phyloP scores from a whole-genome alignment of 148 eudicot species.

The Rhododendron griersonianum region DNA sequence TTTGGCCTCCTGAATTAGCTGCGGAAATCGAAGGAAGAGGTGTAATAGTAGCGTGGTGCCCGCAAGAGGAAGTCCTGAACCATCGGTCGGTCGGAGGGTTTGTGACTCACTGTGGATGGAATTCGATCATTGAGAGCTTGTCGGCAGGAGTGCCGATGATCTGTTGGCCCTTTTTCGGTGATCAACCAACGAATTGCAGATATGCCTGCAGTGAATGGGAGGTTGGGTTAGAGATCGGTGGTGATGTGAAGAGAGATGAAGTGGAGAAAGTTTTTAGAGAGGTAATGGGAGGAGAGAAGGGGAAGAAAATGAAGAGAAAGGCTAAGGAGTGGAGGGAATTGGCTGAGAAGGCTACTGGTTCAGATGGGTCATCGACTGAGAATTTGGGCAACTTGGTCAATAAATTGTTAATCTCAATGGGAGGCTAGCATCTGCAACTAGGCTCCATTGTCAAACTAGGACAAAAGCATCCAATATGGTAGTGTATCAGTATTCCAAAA shows the following conservation, averaged over 20 bases:
- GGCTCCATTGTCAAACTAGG: too few relatives aligned
- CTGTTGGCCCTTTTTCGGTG: constrained; percentile 11
- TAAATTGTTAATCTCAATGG: background rate
- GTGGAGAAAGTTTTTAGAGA: background rate
- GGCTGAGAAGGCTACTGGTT: background rate
- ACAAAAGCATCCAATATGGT: too few relatives aligned
- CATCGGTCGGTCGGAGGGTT: constrained; percentile 12
- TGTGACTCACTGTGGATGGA: constrained; percentile 18
- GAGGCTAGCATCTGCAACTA: background rate
- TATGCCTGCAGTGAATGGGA: background rate
- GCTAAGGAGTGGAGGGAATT: constrained; percentile 4
- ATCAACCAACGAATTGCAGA: constrained; percentile 4
- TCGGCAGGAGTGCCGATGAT: constrained; percentile 17
- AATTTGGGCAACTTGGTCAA: constrained; percentile 9
- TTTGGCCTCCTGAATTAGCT: constrained; percentile 6
- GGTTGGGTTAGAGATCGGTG: background rate
- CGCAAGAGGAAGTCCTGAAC: constrained; percentile 15
- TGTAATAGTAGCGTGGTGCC: constrained; percentile 11
- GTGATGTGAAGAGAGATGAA: background rate
- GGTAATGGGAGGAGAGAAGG: constrained; percentile 4
- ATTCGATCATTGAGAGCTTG: constrained; percentile 15
- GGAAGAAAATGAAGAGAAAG: constrained; percentile 1
- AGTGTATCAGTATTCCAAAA: too few relatives aligned
- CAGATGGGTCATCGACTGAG: background rate
- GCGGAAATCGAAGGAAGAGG: constrained; percentile 8